Conservation (phyloP, 495 filamentous ascomycete species). For the Podospora sp. region DNA sequence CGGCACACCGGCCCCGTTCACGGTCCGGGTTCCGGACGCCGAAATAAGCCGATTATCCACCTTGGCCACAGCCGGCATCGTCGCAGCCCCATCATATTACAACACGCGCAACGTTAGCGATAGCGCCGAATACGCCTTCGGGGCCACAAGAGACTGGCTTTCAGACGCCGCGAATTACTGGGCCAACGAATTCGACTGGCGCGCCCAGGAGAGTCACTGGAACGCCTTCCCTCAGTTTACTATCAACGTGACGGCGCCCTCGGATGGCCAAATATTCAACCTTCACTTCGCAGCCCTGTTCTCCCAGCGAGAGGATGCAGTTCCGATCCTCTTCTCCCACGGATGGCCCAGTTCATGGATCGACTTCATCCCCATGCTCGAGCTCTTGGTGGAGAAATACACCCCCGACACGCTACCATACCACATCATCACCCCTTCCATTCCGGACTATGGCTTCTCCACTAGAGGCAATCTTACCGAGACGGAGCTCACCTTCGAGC, state of each 20-base stretch:
- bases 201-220: slow-evolving; percentile 55
- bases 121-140: slow-evolving; percentile 41
- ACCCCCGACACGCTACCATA: slow-evolving; percentile 60
- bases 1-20: slow-evolving; percentile 19
- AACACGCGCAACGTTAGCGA: slow-evolving; percentile 22
- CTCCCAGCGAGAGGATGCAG: slow-evolving; percentile 59
- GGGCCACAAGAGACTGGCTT: slow-evolving; percentile 62
- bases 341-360: slow-evolving; percentile 54
- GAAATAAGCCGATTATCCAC: slow-evolving; percentile 18
- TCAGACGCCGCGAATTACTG: slow-evolving; percentile 55
- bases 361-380: slow-evolving; percentile 55
- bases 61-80: slow-evolving; percentile 13
- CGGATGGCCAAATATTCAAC: slow-evolving; percentile 38
- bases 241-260: slow-evolving; percentile 48
- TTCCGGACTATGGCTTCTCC: slow-evolving; percentile 66
- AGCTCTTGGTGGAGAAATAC: slow-evolving; percentile 53
- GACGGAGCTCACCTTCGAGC: slow-evolving; percentile 45
- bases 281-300: slow-evolving; percentile 68
- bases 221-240: slow-evolving; percentile 68
- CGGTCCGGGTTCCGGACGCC: slow-evolving; percentile 13
- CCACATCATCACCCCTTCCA: slow-evolving; percentile 66
- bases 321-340: slow-evolving; percentile 59
- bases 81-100: slow-evolving; percentile 22
- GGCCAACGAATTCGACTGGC: slow-evolving; percentile 53
- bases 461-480: slow-evolving; percentile 50